A percentile compares a stretch with the other conserved stretches of the same genome.
phyloP scores from a whole-genome alignment of 331 rosid species.

The Quercus lobata region DNA sequence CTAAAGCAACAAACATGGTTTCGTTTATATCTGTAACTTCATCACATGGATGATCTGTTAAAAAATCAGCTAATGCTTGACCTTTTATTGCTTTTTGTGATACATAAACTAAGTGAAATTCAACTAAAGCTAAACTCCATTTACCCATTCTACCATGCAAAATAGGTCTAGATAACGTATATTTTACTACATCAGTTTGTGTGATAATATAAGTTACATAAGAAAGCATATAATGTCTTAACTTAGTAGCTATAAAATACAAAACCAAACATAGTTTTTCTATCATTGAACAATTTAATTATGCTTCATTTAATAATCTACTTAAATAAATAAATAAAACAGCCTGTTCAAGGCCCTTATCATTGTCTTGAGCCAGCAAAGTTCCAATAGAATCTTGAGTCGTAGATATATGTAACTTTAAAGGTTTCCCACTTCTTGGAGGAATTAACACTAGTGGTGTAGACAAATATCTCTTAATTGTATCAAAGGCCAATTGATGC shows the following conservation, averaged over 20 bases:
- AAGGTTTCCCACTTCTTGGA: background rate
- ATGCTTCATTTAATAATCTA: fast-evolving
- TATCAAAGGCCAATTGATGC: background rate
- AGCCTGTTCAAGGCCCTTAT: background rate
- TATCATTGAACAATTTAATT: background rate
- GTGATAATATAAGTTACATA: background rate
- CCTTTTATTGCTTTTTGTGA: too few relatives aligned
- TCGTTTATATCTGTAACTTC: too few relatives aligned
- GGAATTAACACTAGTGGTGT: background rate
- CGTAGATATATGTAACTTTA: background rate
- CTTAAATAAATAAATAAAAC: background rate
- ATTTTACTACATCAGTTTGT: background rate
- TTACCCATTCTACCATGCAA: background rate
- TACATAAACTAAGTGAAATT: too few relatives aligned
- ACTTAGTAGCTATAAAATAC: background rate
- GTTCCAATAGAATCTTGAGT: background rate
- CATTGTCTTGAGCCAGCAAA: background rate
- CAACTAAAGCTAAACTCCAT: background rate
- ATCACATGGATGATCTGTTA: too few relatives aligned
- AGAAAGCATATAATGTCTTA: background rate
- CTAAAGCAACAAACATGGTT: too few relatives aligned
- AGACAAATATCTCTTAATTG: background rate
- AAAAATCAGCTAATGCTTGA: too few relatives aligned
- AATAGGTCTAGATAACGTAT: background rate
- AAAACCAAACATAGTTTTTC: background rate